A percentile compares a stretch with the other conserved stretches of the same genome.
phyloP scores from a whole-genome alignment of 164 flowering plant species.

The Saururus chinensis region DNA sequence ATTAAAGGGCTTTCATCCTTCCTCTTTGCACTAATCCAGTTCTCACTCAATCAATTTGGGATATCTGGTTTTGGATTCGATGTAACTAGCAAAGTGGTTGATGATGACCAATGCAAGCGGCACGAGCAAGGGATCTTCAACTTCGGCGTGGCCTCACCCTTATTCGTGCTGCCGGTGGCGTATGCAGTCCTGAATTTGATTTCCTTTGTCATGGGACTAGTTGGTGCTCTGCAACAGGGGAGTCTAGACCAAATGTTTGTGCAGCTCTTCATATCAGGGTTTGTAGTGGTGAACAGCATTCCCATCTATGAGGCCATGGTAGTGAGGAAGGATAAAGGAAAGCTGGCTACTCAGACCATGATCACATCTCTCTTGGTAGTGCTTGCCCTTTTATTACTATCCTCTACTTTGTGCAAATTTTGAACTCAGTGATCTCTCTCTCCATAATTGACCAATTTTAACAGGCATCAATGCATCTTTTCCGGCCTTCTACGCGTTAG shows the following conservation, averaged over 20 bases:
- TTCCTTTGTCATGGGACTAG: conserved; percentile 20
- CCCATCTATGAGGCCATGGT: conserved; percentile 61
- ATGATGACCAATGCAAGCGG: conserved; percentile 40
- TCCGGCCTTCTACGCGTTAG: too few relatives aligned
- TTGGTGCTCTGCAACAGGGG: conserved; percentile 5
- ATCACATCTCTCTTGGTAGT: neutral
- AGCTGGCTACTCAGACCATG: conserved; percentile 22
- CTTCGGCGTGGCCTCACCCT: conserved; percentile 49
- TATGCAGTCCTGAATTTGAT: conserved; percentile 42
- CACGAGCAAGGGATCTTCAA: conserved; percentile 52
- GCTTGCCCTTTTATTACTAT: neutral
- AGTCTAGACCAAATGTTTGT: conserved; percentile 14
- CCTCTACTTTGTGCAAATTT: neutral
- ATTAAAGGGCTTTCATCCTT: conserved; percentile 42
- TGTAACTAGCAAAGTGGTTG: conserved; percentile 47
- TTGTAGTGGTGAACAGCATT: conserved; percentile 37
- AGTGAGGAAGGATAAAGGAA: conserved; percentile 45
- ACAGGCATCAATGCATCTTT: neutral
- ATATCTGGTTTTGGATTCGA: conserved; percentile 37
- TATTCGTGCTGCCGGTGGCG: conserved; percentile 43
- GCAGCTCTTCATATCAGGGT: conserved; percentile 33
- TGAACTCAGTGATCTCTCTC: too few relatives aligned
- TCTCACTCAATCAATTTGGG: conserved; percentile 22
- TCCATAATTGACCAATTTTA: too few relatives aligned
- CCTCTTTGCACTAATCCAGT: conserved; percentile 37